Evolutionary conservation across 2,329 filamentous ascomycete species (phyloP).

Genomic region (Fusarium anguioides): DNA sequence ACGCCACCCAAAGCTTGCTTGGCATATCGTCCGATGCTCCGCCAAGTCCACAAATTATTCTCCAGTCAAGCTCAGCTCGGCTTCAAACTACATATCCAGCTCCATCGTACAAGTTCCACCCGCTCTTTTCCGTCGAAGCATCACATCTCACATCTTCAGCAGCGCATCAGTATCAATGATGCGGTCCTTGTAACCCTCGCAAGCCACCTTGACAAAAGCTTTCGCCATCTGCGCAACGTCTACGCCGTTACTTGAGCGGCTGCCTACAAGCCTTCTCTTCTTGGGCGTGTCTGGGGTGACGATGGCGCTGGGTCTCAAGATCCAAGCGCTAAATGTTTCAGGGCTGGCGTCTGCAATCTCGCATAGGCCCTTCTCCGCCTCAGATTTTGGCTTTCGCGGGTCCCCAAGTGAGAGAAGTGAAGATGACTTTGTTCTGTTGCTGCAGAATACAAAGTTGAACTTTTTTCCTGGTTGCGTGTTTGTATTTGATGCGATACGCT

Average conservation of each 20-base stretch:
- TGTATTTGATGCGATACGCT: slow-evolving; percentile 47
- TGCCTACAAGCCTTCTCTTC: slow-evolving; percentile 46
- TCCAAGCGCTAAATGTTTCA: slow-evolving; percentile 51
- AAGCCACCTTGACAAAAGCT: slow-evolving; percentile 51
- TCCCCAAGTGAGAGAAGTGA: slow-evolving; percentile 52
- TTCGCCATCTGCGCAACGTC: slow-evolving; percentile 50
- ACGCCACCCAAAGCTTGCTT: slow-evolving; percentile 1
- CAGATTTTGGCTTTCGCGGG: slow-evolving; percentile 52
- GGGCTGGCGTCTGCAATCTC: slow-evolving; percentile 51
- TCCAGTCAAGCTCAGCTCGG: slow-evolving; percentile 11
- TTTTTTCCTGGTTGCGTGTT: slow-evolving; percentile 46
- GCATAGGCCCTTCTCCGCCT: slow-evolving; percentile 54
- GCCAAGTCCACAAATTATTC: slow-evolving; percentile 30
- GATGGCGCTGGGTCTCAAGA: slow-evolving; percentile 52
- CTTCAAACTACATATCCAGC: slow-evolving; percentile 2
- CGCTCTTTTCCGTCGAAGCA: not conserved
- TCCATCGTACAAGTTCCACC: not conserved
- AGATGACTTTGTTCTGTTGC: slow-evolving; percentile 52
- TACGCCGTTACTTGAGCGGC: slow-evolving; percentile 49
- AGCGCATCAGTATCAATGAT: slow-evolving; percentile 51
- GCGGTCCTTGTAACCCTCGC: slow-evolving; percentile 51
- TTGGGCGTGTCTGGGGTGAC: slow-evolving; percentile 41
- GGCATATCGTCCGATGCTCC: slow-evolving; percentile 18
- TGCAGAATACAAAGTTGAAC: slow-evolving; percentile 59
- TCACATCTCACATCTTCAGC: slow-evolving; percentile 46